Evolutionary conservation across 768 basidiomycete genomes (phyloP).

Genomic region (Rhodosporidiobolus sp.): DNA sequence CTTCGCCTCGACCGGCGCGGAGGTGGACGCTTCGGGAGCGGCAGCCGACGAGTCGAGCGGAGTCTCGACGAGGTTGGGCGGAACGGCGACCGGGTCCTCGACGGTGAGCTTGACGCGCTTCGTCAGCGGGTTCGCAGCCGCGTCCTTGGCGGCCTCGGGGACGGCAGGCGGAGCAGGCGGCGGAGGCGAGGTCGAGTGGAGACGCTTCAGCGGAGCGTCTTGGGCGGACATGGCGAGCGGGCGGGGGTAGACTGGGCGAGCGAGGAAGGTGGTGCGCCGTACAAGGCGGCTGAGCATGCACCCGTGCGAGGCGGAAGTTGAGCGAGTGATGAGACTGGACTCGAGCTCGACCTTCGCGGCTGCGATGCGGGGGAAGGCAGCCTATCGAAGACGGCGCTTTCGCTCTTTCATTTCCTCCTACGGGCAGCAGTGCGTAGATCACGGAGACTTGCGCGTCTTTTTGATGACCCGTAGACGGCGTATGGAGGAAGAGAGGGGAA

Average conservation of each 20-base stretch:
- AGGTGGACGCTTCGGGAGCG: background rate
- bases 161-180: background rate
- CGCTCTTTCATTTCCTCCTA: too few relatives aligned
- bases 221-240: background rate
- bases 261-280: background rate
- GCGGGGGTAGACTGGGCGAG: background rate
- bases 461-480: too few relatives aligned
- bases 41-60: background rate
- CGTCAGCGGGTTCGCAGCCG: background rate
- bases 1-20: background rate
- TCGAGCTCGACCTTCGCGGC: background rate
- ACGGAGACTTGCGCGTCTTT: too few relatives aligned
- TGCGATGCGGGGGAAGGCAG: too few relatives aligned
- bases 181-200: constrained; percentile 18
- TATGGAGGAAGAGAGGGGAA: too few relatives aligned
- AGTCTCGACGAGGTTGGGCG: constrained; percentile 10
- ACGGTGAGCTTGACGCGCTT: constrained; percentile 20
- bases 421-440: too few relatives aligned
- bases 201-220: constrained; percentile 3
- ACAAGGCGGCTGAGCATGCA: background rate
- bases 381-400: too few relatives aligned
- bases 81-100: constrained; percentile 13
- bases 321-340: background rate
- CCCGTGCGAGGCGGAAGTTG: too few relatives aligned
- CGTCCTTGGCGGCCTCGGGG: background rate